Conservation (phyloP, 371 early-diverging fungal species). For the Mortierella sp. region DNA sequence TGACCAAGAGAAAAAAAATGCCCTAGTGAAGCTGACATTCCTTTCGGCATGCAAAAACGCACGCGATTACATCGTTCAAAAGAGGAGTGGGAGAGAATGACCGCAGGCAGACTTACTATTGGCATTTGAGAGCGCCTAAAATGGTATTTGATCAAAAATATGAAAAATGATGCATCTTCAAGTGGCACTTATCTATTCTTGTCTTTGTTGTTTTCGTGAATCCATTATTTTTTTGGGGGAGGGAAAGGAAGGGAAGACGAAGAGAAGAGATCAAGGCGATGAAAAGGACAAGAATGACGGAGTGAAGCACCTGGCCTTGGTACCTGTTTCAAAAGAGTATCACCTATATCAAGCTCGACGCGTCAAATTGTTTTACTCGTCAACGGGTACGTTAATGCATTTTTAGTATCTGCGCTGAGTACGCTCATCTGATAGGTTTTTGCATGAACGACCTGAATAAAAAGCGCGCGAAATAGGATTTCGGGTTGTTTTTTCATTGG, state of each 20-base stretch:
- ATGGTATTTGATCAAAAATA: neutral
- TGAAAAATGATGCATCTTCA: neutral
- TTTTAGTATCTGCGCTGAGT: neutral
- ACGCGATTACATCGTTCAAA: neutral
- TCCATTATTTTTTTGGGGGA: slow-evolving; percentile 1
- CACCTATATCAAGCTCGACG: neutral
- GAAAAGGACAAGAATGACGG: neutral
- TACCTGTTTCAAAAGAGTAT: too few relatives aligned
- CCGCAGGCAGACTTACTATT: neutral
- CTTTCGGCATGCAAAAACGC: too few relatives aligned
- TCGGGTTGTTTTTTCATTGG: neutral
- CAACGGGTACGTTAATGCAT: neutral
- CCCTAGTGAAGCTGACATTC: too few relatives aligned
- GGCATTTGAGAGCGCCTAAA: slow-evolving; percentile 1
- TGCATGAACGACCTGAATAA: neutral
- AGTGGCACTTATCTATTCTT: neutral
- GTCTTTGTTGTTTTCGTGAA: neutral
- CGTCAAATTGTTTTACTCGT: neutral
- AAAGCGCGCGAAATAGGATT: neutral
- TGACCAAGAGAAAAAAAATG: too few relatives aligned
- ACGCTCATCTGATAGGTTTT: slow-evolving; percentile 1
- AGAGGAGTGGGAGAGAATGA: neutral
- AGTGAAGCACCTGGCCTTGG: too few relatives aligned
- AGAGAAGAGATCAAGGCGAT: too few relatives aligned
- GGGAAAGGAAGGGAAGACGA: neutral